Conservation (phyloP, 306 rosid genomes). For the Geum urbanum region DNA sequence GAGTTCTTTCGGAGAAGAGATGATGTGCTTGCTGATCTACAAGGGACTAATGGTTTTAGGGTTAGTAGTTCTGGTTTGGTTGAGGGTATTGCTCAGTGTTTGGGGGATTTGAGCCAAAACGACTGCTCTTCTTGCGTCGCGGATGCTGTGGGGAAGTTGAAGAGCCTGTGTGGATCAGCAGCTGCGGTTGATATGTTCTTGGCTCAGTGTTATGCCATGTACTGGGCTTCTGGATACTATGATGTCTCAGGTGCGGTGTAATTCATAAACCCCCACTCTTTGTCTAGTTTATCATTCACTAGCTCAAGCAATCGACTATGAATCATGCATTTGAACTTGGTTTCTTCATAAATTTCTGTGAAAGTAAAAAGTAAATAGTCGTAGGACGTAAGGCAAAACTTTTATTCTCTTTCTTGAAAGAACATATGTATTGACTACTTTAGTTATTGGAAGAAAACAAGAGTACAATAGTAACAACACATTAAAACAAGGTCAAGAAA, state of each 20-base stretch:
- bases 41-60: conserved; percentile 49
- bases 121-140: conserved; percentile 76
- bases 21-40: conserved; percentile 65
- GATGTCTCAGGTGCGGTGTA: conserved; percentile 50
- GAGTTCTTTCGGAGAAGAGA: conserved; percentile 82
- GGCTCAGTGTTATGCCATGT: conserved; percentile 87
- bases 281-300: not conserved
- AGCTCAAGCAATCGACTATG: not conserved
- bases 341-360: not conserved
- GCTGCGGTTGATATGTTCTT: conserved; percentile 83
- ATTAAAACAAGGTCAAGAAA: conserved; percentile 31
- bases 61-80: conserved; percentile 79
- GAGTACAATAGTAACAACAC: conserved; percentile 4
- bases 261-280: not conserved
- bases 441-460: not conserved
- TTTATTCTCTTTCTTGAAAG: not conserved
- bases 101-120: conserved; percentile 57
- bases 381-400: not conserved
- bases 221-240: conserved; percentile 89
- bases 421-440: conserved; percentile 8
- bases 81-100: conserved; percentile 69
- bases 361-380: not conserved
- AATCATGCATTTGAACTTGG: not conserved
- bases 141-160: conserved; percentile 70
- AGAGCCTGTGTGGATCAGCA: conserved; percentile 80